Conservation (phyloP, 164 flowering plant genomes). For the Annona cherimola region DNA sequence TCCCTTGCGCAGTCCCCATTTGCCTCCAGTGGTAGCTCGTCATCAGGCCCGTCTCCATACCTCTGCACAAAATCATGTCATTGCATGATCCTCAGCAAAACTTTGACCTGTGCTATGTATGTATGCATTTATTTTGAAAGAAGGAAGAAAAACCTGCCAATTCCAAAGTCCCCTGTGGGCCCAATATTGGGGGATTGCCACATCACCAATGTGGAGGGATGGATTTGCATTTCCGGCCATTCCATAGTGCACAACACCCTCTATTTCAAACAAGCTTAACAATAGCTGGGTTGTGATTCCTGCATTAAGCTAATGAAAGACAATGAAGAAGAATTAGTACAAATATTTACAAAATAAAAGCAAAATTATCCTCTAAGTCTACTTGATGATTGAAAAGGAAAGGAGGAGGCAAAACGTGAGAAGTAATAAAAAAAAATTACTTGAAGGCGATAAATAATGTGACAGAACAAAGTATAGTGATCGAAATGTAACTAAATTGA, state of each 20-base stretch:
- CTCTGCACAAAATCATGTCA: constrained; percentile 47
- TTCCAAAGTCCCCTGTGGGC: constrained; percentile 72
- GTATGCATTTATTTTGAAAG: neutral
- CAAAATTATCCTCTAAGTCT: no score
- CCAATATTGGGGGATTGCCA: constrained; percentile 58
- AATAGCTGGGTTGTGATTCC: constrained; percentile 53
- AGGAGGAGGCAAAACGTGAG: no score
- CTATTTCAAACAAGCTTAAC: constrained; percentile 42
- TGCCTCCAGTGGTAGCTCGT: constrained; percentile 49
- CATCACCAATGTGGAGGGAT: constrained; percentile 55
- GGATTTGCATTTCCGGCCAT: constrained; percentile 78
- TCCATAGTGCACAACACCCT: constrained; percentile 64
- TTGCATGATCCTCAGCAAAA: no score
- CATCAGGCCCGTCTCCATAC: constrained; percentile 53
- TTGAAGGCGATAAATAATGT: no score
- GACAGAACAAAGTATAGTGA: no score
- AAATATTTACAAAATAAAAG: no score
- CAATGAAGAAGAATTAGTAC: neutral
- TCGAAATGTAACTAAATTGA: no score
- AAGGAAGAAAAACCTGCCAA: constrained; percentile 66
- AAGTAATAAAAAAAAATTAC: no score
- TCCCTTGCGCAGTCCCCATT: constrained; percentile 60
- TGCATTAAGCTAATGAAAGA: constrained; percentile 39
- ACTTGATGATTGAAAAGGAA: no score
- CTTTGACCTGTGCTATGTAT: no score